Conservation (phyloP, 2,329 filamentous ascomycete genomes). For the Aspergillus texensis region DNA sequence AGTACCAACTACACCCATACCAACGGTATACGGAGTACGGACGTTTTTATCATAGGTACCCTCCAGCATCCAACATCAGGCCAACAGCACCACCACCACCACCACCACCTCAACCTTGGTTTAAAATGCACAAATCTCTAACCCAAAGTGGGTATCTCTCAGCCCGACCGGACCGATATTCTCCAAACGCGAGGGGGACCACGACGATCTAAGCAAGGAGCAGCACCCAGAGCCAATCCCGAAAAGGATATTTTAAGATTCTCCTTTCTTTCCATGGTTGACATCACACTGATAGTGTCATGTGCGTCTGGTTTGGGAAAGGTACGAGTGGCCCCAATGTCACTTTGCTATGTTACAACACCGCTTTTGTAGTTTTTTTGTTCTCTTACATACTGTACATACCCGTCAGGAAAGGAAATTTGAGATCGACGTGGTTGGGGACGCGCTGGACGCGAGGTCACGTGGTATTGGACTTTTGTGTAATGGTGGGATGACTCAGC, state of each 20-base stretch:
- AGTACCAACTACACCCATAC: neutral
- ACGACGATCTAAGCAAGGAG: neutral
- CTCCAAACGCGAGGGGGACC: neutral
- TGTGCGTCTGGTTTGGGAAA: neutral
- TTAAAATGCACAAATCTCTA: neutral
- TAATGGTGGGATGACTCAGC: neutral
- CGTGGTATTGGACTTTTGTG: neutral
- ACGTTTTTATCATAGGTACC: neutral
- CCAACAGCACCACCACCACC: neutral
- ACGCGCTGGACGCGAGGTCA: conserved; percentile 10
- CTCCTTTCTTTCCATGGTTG: neutral
- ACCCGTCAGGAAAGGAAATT: neutral
- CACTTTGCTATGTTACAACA: neutral
- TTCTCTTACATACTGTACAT: neutral
- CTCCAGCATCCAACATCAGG: neutral
- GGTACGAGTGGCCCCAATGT: neutral
- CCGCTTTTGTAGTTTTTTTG: neutral
- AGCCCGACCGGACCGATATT: neutral
- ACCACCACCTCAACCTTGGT: neutral
- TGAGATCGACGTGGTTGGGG: neutral
- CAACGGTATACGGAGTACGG: neutral
- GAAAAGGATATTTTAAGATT: neutral
- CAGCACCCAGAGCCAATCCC: neutral
- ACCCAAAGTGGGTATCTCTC: neutral
- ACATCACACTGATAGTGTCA: neutral